Base-by-base conservation (phyloP, 495 filamentous ascomycete species). In the Rusavskia elegans region DNA sequence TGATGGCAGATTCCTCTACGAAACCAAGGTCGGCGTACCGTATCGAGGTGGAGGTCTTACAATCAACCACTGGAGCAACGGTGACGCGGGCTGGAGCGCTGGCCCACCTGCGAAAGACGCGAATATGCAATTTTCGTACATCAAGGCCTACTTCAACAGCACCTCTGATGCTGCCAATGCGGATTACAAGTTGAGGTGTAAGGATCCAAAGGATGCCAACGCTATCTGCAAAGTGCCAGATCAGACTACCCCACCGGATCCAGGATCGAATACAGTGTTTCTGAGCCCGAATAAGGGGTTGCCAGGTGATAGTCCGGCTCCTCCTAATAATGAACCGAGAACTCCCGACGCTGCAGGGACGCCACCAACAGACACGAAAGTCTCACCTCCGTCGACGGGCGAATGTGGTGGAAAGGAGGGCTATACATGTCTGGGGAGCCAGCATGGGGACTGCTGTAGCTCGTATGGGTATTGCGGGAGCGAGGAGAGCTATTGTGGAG, bases 141-240 rank as follows among this genome's bases (percentile, higher is more conserved):
- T 87, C 25, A 84, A 85, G 59, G 82, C 76, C 0, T 89, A 88
- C 60, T 89, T 88, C 66, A 89, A 88, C 65, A 81, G 80, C 23
- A 77, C 78, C 2, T 45, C 65, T 40, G 53, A 59, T 5, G 50
- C 59, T 50, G 62, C 77, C 25, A 60, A 67, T 40, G 38, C 57
- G 27, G 73, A 80, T 53, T 76, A 69, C 55, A 35, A 50, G 13
- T 25, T n/a, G 8, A 65, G 80, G 23, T 83, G 81, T 54, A 63
- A 55, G 14, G 61, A 76, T 49, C 60, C 66, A 2, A 36, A 25
- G 3, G 69, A 58, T 3, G 23, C 55, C 13, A 59, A 60, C 8
- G 69, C 74, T 1, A 68, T 79, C 4, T 87, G 83, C 56, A 46
- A 57, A 8, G 79, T 87, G 32, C 82, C 83, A 1, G 72, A 78